Evolutionary conservation across 345 rosid species (phyloP), one percentile per base, ranked within the genome.

Genomic region (Citrus glauca): DNA sequence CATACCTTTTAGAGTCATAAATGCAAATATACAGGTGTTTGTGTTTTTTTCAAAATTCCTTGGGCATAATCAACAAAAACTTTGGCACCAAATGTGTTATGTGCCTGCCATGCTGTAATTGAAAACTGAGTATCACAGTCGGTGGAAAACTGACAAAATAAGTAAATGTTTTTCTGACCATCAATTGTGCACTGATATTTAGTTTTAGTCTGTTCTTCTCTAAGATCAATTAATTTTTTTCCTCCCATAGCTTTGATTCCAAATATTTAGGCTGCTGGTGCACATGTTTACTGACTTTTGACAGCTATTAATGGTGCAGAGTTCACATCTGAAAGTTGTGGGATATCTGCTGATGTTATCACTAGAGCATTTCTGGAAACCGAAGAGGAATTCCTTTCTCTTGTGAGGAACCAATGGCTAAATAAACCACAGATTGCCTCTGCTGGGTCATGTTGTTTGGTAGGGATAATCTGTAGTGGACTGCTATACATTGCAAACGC

Each of bases 361-460:
- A 92, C 80, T 62, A 89, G 87, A 84, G 98, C 98, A 24, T 94
- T 93, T 81, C 84, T 93, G 74, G 91, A 90, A 22, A 97, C 99
- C 0, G 98, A 97, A 82, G 98, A 91, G 64, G 98, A 90, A 66
- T 97, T 97, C 84, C 98, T 97, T 32, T 82, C 84, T 72, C 73
- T 93, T 45, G 98, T 97, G 35, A 81, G 77, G 84, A 91, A 83
- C 74, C 86, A 91, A 59, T 96, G 98, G 97, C 82, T 73, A 48
- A 80, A 0, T 20, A 92, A 85, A 80, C 98, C 99, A 11, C 93
- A 90, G 83, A 89, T 96, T 73, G 99, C 99, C 80, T 91, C 98
- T 62, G 98, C 90, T 50, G 99, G 99, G 28, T 84, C 99, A 19
- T 94, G 98, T 83, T 93, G 98, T 81, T 85, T 96, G 86, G 98